Evolutionary conservation across 148 eudicot species (phyloP), one percentile per base, ranked within the genome.

Genomic region (Rhododendron simsii): DNA sequence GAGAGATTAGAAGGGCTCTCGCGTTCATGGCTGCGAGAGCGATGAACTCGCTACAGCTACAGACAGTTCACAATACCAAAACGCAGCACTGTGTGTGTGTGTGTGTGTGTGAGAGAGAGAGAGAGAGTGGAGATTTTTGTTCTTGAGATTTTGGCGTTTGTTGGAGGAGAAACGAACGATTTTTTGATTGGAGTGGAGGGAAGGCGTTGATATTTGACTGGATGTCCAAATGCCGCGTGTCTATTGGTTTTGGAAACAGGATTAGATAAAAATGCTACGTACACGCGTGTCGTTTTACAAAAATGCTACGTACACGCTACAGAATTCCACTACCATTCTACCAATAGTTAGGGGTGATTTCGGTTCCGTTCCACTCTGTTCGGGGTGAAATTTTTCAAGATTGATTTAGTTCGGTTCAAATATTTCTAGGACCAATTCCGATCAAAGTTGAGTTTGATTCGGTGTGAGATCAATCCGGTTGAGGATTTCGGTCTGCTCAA

Each of bases 1-100:
- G 55, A 39, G 95, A 88, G 83, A 91, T 88, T 14, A 91, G 91
- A 53, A 93, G 89, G 55, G 91, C 89, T 87, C 90, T 90, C 87
- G 94, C 91, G 87, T 81, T 91, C 98, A 95, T 94, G 59, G 82
- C 78, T 14, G 44, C 1, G 80, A 15, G 15, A 48, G 28, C 69
- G 55, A 53, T 4, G 14, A 48, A 41, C n/a, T 23, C 41, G 57
- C 57, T 13, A 18, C 44, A 28, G 28, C 48, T 51, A 48, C 74
- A 23, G 84, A 80, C 59, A 30, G 51, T 39, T 86, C 6, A n/a
- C 37, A 37, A 48, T 4, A 23, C 11, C 18, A 48, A 9, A 41
- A 18, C 18, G 8, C 4, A 35, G 15, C 57, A 80, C 6, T 67
- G 16, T 3, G 15, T 65, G 73, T 26, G 71, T 63, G 73, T n/a